These are phyloP conservation scores for Pterocarpus macrocarpus DNA, from an alignment of 306 rosid species.

Conservation along the genomic window DNA sequence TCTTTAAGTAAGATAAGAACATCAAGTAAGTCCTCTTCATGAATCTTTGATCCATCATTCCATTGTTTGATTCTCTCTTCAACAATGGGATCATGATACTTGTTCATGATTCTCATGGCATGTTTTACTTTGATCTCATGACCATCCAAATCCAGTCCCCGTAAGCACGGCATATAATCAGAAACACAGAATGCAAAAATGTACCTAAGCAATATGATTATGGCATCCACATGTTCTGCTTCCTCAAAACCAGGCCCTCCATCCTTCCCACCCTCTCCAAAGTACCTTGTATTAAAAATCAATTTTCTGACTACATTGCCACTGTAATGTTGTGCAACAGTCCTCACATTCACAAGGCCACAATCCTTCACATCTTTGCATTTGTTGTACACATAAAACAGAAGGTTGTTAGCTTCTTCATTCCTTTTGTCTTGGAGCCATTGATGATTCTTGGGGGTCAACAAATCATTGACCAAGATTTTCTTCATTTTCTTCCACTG, in stretches of 20 bases:
- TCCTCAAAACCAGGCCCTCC: conserved; percentile 36
- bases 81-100: conserved; percentile 52
- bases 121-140: conserved; percentile 36
- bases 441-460: conserved; percentile 16
- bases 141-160: conserved; percentile 50
- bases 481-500: conserved; percentile 57
- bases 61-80: conserved; percentile 29
- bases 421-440: too few species aligned
- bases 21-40: conserved; percentile 56
- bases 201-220: conserved; percentile 39
- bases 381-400: too few species aligned
- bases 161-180: conserved; percentile 56
- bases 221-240: conserved; percentile 44
- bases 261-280: too few species aligned
- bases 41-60: conserved; percentile 33
- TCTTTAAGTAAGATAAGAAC: conserved; percentile 51
- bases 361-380: too few species aligned
- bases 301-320: too few species aligned
- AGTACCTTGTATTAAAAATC: too few species aligned
- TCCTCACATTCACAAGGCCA: too few species aligned
- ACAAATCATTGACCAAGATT: conserved; percentile 17
- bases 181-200: conserved; percentile 45
- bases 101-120: conserved; percentile 28
- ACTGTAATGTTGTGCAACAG: too few species aligned
- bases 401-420: too few species aligned